Conservation (phyloP, 495 filamentous ascomycete species). For the Penicillium robsamsonii region DNA sequence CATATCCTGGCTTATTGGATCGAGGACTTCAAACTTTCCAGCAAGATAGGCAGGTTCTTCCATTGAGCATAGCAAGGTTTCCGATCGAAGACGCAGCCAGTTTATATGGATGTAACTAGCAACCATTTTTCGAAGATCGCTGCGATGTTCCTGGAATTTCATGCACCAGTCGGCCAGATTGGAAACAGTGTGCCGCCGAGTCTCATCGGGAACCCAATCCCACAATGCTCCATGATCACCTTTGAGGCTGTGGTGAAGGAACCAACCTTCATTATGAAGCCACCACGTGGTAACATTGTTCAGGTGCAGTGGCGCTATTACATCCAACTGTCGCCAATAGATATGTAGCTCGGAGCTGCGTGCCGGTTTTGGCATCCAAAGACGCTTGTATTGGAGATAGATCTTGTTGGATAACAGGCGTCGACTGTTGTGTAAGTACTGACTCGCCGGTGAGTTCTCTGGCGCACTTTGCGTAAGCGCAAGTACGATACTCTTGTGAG, state of each 20-base stretch:
- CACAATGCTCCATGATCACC: conserved; percentile 20
- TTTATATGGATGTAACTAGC: conserved; percentile 18
- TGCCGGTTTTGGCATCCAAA: conserved; percentile 7
- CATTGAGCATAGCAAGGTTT: conserved; percentile 19
- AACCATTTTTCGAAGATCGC: conserved; percentile 1
- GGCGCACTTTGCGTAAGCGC: not conserved
- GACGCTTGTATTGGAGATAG: conserved; percentile 6
- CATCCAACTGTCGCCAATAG: conserved; percentile 34
- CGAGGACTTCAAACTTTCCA: conserved; percentile 17
- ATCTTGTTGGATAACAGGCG: not conserved
- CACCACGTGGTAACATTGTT: not conserved
- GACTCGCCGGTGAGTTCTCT: not conserved
- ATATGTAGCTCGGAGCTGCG: conserved; percentile 17
- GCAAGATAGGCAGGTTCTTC: conserved; percentile 18
- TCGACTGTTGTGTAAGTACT: not conserved
- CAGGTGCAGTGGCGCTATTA: conserved; percentile 25
- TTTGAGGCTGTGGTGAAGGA: conserved; percentile 11
- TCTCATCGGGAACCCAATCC: not conserved
- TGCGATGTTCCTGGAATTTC: conserved; percentile 1
- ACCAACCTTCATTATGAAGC: conserved; percentile 15
- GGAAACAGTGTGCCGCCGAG: not conserved
- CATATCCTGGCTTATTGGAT: conserved; percentile 26
- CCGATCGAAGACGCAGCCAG: conserved; percentile 26
- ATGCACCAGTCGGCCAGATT: not conserved
- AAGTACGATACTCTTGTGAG: not conserved